Base-by-base conservation (phyloP, 2,329 filamentous ascomycete genomes). In the Fusarium anthophilum region DNA sequence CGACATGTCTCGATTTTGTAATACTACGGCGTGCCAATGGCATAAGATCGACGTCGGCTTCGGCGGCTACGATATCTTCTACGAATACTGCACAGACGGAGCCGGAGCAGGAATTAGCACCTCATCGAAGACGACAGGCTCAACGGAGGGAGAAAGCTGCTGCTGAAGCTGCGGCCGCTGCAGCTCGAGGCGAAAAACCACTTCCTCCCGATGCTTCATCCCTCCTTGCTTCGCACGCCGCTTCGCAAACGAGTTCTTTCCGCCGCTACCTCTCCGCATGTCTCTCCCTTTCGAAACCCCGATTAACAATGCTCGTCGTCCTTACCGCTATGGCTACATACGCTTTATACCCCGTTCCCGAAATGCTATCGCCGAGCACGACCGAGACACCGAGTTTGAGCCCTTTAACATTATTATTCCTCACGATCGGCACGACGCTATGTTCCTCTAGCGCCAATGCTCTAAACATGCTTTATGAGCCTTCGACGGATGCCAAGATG, bases 381-480 rank as follows among this genome's bases (percentile, higher is more conserved):
- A 85, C 87, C 59, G 87, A 87, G 54, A 93, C 92, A 11, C 95
- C 96, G 3, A 96, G 94, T 24, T 89, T 98, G 50, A 97, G 94
- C 70, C 94, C 96, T 5, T 87, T 98, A 61, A 99, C 96, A 14
- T 91, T 98, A 24, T 87, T 97, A 58, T 98, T 98, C 86, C 91
- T 99, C 58, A 98, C 96, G 1, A 91, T 91, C 8, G 96, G 96
- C 68, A 98, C 96, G 0, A 91, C 95, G 9, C 88, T 98, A 26
- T 96, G 94, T 81, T 93, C 91, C n/a, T 94, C 95, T 48, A 94
- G 93, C 67, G 96, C 96, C 48, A 99, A 99, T 81, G 91, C 96
- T 4, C 87, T 98, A 75, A 99, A 99, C 83, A 99, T 99, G 96
- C 91, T 98, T 66, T 95, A 98, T 83, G 96, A 99, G 83, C 93